These are phyloP conservation scores for Termitomyces eurrhizus DNA, from an alignment of 768 basidiomycete species.

Conservation along the genomic window DNA sequence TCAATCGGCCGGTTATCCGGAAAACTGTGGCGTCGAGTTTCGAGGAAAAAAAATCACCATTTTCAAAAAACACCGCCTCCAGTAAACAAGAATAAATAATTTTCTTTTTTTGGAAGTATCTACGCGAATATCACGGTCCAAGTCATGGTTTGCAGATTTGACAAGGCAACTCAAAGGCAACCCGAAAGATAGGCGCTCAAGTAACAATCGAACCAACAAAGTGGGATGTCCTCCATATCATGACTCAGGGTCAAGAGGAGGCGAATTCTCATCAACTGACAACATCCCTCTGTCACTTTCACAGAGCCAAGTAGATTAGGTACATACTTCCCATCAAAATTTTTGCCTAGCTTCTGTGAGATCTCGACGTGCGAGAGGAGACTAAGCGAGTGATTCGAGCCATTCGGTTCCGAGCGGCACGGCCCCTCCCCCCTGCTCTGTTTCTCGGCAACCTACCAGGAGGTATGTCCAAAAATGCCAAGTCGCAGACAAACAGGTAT, in stretches of 20 bases:
- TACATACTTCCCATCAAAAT: slow-evolving; percentile 5
- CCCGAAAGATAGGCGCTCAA: neutral
- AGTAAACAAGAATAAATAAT: slow-evolving; percentile 13
- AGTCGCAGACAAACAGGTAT: neutral
- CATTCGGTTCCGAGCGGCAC: slow-evolving; percentile 12
- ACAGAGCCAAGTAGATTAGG: slow-evolving; percentile 2
- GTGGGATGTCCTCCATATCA: slow-evolving; percentile 1
- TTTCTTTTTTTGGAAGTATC: slow-evolving; percentile 10
- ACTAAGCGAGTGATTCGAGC: neutral
- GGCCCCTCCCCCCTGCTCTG: slow-evolving; percentile 1
- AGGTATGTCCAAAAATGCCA: neutral
- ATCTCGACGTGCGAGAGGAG: slow-evolving; percentile 12
- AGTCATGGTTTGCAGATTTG: neutral
- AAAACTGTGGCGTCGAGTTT: slow-evolving; percentile 25
- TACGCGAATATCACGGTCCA: slow-evolving; percentile 20
- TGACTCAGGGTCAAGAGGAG: slow-evolving; percentile 3
- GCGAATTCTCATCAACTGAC: slow-evolving; percentile 3
- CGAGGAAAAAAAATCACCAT: slow-evolving; percentile 9
- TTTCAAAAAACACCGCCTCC: slow-evolving; percentile 7
- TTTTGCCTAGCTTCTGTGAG: slow-evolving; percentile 5
- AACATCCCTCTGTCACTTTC: slow-evolving; percentile 13
- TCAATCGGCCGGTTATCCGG: slow-evolving; percentile 22
- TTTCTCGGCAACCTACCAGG: slow-evolving; percentile 5
- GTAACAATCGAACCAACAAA: neutral
- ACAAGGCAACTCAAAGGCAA: neutral